Evolutionary conservation across 352 stramenopile genomes (phyloP).

Genomic region (Albugo candida): DNA sequence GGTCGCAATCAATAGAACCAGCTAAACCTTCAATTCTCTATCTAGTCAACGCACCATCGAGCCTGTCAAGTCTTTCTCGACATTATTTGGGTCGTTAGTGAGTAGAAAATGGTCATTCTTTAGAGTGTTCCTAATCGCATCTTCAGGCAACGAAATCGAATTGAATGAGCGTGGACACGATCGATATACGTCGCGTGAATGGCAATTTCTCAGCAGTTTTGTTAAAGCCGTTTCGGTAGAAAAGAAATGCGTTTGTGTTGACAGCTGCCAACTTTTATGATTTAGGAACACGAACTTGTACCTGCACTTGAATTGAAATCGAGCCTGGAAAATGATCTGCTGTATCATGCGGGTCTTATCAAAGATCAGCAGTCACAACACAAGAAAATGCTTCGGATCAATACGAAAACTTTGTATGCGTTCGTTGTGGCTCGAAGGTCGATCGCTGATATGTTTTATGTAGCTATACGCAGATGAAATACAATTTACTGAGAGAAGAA

Average conservation of each 20-base stretch:
- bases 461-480: constrained; percentile 90
- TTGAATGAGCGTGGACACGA: constrained; percentile 39
- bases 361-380: constrained; percentile 26
- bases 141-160: constrained; percentile 46
- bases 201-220: constrained; percentile 40
- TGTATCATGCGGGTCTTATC: constrained; percentile 42
- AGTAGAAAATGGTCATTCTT: not conserved
- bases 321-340: constrained; percentile 50
- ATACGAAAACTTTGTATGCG: constrained; percentile 48
- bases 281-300: constrained; percentile 47
- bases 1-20: not conserved
- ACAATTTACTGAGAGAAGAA: constrained; percentile 92
- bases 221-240: constrained; percentile 30
- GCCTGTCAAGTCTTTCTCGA: constrained; percentile 41
- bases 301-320: constrained; percentile 28
- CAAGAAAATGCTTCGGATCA: constrained; percentile 68
- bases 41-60: constrained; percentile 12
- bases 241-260: not conserved
- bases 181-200: constrained; percentile 43
- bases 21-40: not conserved
- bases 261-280: not conserved
- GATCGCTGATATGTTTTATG: not conserved
- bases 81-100: constrained; percentile 45
- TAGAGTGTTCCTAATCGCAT: not conserved
- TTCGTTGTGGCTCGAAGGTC: not conserved